Conservation (phyloP, 345 rosid genomes). For the Streptanthus diversifolius region DNA sequence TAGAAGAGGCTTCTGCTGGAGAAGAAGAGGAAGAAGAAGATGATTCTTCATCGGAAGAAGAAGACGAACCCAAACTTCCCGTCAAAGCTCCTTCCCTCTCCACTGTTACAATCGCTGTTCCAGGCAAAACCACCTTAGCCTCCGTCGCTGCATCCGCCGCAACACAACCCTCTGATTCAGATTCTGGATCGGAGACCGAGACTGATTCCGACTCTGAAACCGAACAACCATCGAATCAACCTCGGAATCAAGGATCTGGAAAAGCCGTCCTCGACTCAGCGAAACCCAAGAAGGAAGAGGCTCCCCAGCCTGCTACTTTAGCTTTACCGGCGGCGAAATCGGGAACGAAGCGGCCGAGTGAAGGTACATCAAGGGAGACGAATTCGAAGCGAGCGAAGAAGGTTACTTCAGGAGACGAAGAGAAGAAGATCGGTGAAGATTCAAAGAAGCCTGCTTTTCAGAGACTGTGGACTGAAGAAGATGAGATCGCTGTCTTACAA, state of each 20-base stretch:
- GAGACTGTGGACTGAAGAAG: slow-evolving; percentile 48
- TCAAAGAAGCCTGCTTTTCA: slow-evolving; percentile 25
- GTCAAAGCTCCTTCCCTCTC: not conserved
- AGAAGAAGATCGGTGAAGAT: slow-evolving; percentile 9
- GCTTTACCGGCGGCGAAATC: slow-evolving; percentile 27
- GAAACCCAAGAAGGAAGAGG: not conserved
- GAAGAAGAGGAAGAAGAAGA: slow-evolving; percentile 15
- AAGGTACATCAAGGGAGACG: not conserved
- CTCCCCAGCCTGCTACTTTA: not conserved
- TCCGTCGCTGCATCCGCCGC: not conserved
- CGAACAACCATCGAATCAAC: slow-evolving; percentile 1
- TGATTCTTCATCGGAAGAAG: slow-evolving; percentile 27
- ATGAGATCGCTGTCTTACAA: slow-evolving; percentile 40
- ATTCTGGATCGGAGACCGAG: slow-evolving; percentile 32
- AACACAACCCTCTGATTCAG: slow-evolving; percentile 9
- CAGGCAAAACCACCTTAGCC: not conserved
- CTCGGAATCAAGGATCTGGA: slow-evolving; percentile 28
- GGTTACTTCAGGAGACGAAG: not conserved
- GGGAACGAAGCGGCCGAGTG: slow-evolving; percentile 19
- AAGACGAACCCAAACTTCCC: not conserved
- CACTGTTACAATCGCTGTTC: not conserved
- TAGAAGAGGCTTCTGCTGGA: slow-evolving; percentile 11
- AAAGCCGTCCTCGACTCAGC: slow-evolving; percentile 17
- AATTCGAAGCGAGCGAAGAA: slow-evolving; percentile 24
- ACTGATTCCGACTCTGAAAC: slow-evolving; percentile 39